Evolutionary conservation across 2,329 filamentous ascomycete genomes (phyloP).

Genomic region (Beauveria asiatica): DNA sequence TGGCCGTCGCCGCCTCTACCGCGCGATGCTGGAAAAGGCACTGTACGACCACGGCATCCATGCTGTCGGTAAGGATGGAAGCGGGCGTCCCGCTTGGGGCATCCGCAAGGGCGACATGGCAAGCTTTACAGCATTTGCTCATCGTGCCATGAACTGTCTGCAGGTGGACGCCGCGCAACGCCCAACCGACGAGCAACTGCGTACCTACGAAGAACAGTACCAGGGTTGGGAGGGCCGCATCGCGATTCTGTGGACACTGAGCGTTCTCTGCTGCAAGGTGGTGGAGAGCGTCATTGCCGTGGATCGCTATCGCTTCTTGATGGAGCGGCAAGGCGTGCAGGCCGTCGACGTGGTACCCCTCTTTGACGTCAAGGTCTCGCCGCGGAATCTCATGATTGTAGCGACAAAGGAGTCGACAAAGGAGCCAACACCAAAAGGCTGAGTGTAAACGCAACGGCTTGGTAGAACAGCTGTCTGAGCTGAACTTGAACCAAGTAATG

Average conservation of each 20-base stretch:
- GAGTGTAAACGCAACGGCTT: too few relatives aligned
- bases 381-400: slow-evolving; percentile 17
- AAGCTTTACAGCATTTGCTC: slow-evolving; percentile 19
- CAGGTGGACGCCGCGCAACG: slow-evolving; percentile 10
- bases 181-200: slow-evolving; percentile 17
- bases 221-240: slow-evolving; percentile 17
- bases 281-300: slow-evolving; percentile 24
- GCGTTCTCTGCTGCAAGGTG: slow-evolving; percentile 24
- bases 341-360: slow-evolving; percentile 19
- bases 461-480: neutral
- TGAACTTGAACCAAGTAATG: neutral
- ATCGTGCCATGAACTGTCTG: slow-evolving; percentile 19
- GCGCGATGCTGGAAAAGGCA: slow-evolving; percentile 20
- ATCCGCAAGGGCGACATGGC: slow-evolving; percentile 22
- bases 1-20: slow-evolving; percentile 20
- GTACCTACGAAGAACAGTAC: slow-evolving; percentile 19
- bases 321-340: slow-evolving; percentile 14
- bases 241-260: slow-evolving; percentile 25
- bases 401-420: neutral
- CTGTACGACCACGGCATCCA: slow-evolving; percentile 20
- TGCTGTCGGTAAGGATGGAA: slow-evolving; percentile 1
- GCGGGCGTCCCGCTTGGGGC: slow-evolving; percentile 21
- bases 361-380: slow-evolving; percentile 21
- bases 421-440: neutral
- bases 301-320: slow-evolving; percentile 25